Evolutionary conservation across 2,329 filamentous ascomycete species (phyloP).

Genomic region (Neoarthrinium moseri): DNA sequence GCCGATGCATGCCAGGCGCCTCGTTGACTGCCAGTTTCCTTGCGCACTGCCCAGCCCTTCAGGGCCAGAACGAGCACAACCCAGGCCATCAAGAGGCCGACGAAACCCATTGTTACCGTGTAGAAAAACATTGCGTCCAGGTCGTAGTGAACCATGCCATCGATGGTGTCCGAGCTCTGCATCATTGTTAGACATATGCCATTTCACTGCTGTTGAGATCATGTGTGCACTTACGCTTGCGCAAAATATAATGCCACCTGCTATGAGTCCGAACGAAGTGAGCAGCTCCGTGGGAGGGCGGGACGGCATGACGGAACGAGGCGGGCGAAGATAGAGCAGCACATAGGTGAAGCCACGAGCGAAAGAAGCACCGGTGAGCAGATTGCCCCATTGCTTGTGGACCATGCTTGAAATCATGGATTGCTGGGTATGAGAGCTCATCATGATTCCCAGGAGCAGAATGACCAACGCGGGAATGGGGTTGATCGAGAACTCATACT

Average conservation of each 20-base stretch:
- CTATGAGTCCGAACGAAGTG: slow-evolving; percentile 79
- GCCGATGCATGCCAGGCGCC: slow-evolving; percentile 10
- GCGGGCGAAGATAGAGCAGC: slow-evolving; percentile 75
- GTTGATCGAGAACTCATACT: slow-evolving; percentile 77
- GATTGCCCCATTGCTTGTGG: slow-evolving; percentile 88
- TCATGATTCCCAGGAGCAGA: slow-evolving; percentile 86
- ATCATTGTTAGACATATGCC: slow-evolving; percentile 11
- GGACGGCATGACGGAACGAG: slow-evolving; percentile 75
- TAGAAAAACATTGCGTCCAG: slow-evolving; percentile 93
- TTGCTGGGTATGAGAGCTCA: slow-evolving; percentile 85
- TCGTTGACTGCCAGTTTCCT: slow-evolving; percentile 31
- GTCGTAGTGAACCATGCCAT: slow-evolving; percentile 72
- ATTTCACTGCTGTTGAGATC: no score
- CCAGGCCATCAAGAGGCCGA: slow-evolving; percentile 84
- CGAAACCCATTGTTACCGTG: slow-evolving; percentile 81
- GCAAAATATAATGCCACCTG: slow-evolving; percentile 91
- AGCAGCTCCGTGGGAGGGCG: slow-evolving; percentile 90
- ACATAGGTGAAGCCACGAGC: slow-evolving; percentile 79
- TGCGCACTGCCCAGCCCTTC: slow-evolving; percentile 78
- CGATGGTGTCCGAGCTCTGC: slow-evolving; percentile 72
- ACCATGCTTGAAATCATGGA: slow-evolving; percentile 88
- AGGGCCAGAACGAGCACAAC: slow-evolving; percentile 73
- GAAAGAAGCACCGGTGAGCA: slow-evolving; percentile 78
- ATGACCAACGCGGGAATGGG: slow-evolving; percentile 87
- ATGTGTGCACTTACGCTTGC: slow-evolving; percentile 70